Conservation (phyloP, 345 rosid genomes). For the Geranium brycei region DNA sequence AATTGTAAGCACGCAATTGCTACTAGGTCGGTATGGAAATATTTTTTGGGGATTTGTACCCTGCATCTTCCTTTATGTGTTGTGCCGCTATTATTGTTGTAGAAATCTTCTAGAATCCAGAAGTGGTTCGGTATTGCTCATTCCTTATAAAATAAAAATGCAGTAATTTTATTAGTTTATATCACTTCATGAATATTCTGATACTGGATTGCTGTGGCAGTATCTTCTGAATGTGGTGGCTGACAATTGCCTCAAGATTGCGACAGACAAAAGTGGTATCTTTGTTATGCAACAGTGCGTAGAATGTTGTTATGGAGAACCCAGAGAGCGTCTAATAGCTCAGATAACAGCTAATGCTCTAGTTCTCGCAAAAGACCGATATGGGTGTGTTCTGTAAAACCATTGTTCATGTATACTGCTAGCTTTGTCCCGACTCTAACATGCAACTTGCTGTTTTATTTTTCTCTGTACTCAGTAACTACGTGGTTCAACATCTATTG, state of each 20-base stretch:
- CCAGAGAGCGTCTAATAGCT: conserved; percentile 13
- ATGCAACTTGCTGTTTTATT: background rate
- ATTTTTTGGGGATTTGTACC: too few species aligned
- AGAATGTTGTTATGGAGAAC: conserved; percentile 4
- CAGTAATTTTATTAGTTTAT: too few species aligned
- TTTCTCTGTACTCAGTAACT: conserved; percentile 24
- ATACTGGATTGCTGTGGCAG: conserved; percentile 14
- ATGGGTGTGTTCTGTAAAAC: conserved; percentile 21
- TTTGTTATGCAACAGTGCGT: conserved; percentile 26
- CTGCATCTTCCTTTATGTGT: too few species aligned
- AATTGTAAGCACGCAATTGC: too few species aligned
- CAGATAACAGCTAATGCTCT: conserved; percentile 18
- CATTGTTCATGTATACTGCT: too few species aligned
- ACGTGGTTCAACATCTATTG: conserved; percentile 33
- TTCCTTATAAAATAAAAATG: too few species aligned
- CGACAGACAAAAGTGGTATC: conserved; percentile 32
- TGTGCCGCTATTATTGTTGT: too few species aligned
- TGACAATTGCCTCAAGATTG: conserved; percentile 16
- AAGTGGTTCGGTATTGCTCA: too few species aligned
- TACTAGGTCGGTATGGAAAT: too few species aligned
- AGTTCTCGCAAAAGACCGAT: conserved; percentile 19
- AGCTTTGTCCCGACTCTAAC: too few species aligned
- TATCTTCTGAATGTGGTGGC: conserved; percentile 15
- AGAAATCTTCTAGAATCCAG: too few species aligned
- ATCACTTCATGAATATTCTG: background rate